Evolutionary conservation across 345 rosid species (phyloP), one percentile per base, ranked within the genome.

Genomic region (Brassica nigra): DNA sequence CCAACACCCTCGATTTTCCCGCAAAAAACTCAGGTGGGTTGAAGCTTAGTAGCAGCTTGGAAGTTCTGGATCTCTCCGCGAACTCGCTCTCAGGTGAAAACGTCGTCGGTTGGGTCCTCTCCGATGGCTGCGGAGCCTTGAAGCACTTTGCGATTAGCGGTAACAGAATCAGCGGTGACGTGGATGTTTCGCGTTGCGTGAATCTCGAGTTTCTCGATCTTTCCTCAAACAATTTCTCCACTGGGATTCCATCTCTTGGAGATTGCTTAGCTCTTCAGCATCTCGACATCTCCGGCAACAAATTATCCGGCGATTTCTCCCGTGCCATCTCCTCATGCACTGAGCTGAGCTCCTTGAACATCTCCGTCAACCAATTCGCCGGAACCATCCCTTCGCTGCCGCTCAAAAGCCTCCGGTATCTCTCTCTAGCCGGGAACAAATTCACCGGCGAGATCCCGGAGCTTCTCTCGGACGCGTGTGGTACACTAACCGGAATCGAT

Each of bases 241-340:
- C 66, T 7, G 64, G 62, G 58, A 55, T 84, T 30, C 91, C 96
- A 11, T 83, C 85, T 9, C 83, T 93, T 23, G 93, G 97, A 11
- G 89, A 82, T 8, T 95, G 99, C 81, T 83, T 55, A n/a, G 78
- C 86, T 57, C 67, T 95, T 67, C 86, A 88, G 76, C 81, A 88
- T 81, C 90, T 95, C 9, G 98, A 95, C 54, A 83, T 91, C 76
- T 95, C 99, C 49, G 81, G 82, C 23, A 95, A 95, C 80, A 85
- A 85, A 66, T 87, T 91, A 23, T 23, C 55, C 47, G 96, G 94
- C 44, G 97, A 95, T 66, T 77, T 95, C 18, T 83, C 85, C 18
- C 70, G n/a, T 11, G 87, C 90, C 44, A 80, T 93, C 66, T 83
- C 88, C 10, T 42, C 82, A 0, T 95, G 99, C 75, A 71, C 75